Conservation (phyloP, 2,329 filamentous ascomycete species). For the Pseudocercospora fijiensis region DNA sequence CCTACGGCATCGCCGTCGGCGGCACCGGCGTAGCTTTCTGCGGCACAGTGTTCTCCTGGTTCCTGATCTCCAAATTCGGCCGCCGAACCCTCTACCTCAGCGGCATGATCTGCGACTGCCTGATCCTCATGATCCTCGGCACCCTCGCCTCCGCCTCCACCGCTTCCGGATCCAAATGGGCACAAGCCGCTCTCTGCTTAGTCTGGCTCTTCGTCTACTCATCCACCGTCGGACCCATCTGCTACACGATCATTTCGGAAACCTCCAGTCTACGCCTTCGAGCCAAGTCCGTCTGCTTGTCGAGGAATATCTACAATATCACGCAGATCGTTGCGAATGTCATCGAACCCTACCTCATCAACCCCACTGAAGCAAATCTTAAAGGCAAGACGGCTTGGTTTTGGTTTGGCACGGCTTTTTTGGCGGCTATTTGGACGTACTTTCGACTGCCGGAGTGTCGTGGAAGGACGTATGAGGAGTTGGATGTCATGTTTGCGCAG, state of each 20-base stretch:
- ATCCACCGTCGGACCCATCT: constrained; percentile 37
- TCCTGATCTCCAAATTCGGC: constrained; percentile 38
- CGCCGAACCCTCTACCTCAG: constrained; percentile 39
- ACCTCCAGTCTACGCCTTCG: constrained; percentile 35
- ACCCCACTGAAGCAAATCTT: constrained; percentile 35
- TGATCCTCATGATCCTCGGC: constrained; percentile 33
- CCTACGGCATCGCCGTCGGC: constrained; percentile 28
- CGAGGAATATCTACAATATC: constrained; percentile 35
- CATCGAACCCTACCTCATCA: constrained; percentile 41
- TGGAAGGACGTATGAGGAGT: constrained; percentile 43
- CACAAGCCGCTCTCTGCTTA: constrained; percentile 38
- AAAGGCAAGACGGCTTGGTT: constrained; percentile 45
- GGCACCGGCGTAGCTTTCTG: constrained; percentile 33
- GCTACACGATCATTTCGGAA: constrained; percentile 37
- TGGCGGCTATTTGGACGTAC: constrained; percentile 40
- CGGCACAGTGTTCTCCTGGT: constrained; percentile 37
- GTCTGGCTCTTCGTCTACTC: constrained; percentile 33
- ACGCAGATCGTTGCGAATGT: constrained; percentile 38
- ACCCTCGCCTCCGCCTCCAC: constrained; percentile 24
- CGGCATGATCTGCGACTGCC: constrained; percentile 31
- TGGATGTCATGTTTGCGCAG: constrained; percentile 44
- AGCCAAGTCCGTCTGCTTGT: constrained; percentile 33
- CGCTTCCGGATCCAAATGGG: constrained; percentile 31
- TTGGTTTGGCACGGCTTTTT: constrained; percentile 38
- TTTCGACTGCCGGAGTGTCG: constrained; percentile 44